phyloP scores from a whole-genome alignment of 78 protist species.

The Bigelowiella natans region DNA sequence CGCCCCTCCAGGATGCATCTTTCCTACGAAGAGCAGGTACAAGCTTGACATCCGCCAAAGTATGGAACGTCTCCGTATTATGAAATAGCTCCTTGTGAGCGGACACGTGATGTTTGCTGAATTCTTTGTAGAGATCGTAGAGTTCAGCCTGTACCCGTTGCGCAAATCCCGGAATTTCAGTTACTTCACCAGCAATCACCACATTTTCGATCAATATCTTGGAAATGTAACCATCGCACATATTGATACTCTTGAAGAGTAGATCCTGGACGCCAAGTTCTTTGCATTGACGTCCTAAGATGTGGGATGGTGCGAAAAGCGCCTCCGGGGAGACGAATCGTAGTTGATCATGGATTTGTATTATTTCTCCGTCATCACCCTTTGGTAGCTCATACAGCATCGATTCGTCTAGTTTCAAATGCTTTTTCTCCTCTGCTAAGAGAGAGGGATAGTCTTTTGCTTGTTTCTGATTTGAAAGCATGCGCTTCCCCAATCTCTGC shows the following conservation, averaged over 20 bases:
- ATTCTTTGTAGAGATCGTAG: neutral
- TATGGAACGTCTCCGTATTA: too few relatives aligned
- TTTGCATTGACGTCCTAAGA: neutral
- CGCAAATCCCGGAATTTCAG: neutral
- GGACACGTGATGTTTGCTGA: neutral
- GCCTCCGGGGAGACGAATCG: neutral
- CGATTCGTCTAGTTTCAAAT: neutral
- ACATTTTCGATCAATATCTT: neutral
- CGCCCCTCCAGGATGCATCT: neutral
- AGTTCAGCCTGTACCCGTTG: neutral
- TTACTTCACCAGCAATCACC: neutral
- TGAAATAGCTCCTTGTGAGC: too few relatives aligned
- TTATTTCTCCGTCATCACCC: neutral
- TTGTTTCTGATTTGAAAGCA: too few relatives aligned
- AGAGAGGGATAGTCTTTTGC: too few relatives aligned
- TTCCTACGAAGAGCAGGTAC: neutral
- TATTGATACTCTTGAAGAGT: neutral
- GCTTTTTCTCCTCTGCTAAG: neutral
- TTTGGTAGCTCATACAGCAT: neutral
- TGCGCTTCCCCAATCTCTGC: too few relatives aligned
- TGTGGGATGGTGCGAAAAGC: neutral
- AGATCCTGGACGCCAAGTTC: neutral
- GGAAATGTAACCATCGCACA: neutral
- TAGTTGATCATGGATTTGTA: neutral
- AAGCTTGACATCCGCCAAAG: too few relatives aligned